A percentile compares a stretch with the other conserved stretches of the same genome.
Conservation (phyloP, 1,139 yeast genomes). For the Suhomyces yuchorum region DNA sequence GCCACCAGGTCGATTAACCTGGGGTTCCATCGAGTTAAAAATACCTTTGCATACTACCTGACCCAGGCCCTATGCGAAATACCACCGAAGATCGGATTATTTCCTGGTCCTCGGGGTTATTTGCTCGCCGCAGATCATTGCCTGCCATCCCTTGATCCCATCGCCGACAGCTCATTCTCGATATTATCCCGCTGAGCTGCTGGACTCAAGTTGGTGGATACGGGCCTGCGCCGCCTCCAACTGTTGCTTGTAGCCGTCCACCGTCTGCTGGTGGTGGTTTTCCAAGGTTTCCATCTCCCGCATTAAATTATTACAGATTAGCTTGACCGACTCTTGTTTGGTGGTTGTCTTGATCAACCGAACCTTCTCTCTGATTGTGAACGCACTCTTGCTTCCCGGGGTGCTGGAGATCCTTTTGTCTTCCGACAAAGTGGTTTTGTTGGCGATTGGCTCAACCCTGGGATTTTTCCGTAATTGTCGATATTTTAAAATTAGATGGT, state of each 20-base stretch:
- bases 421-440: background rate
- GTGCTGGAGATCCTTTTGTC: background rate
- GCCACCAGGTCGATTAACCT: background rate
- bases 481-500: constrained; percentile 44
- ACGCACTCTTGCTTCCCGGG: constrained; percentile 2
- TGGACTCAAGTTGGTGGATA: constrained; percentile 1
- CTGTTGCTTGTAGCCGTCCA: constrained; percentile 13
- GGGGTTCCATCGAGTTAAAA: background rate
- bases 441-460: background rate
- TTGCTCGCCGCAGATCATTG: background rate
- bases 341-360: constrained; percentile 27
- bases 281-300: constrained; percentile 23
- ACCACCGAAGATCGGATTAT: background rate
- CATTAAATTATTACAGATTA: constrained; percentile 28
- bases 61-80: no score
- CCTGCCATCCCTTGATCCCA: no score
- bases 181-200: background rate
- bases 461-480: constrained; percentile 33
- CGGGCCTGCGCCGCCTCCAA: constrained; percentile 1
- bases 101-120: background rate
- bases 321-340: constrained; percentile 25
- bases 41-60: background rate
- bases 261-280: constrained; percentile 14
- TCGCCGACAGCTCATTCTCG: no score
- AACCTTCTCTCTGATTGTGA: constrained; percentile 25